phyloP scores from a whole-genome alignment of 208 protist species.

The Blechomonas ayalai region DNA sequence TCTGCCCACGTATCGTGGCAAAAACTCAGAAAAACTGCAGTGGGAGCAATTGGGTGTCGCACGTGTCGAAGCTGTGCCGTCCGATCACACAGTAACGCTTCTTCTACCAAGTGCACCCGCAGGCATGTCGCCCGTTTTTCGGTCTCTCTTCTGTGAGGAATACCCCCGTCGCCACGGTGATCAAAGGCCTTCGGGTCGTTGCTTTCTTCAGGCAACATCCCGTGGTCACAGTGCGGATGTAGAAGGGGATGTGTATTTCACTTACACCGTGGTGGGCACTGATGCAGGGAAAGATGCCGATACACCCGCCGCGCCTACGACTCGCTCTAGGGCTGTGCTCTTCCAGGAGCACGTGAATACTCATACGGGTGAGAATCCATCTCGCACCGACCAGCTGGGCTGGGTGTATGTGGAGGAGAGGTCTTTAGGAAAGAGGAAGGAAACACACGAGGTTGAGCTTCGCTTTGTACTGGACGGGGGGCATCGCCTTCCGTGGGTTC shows the following conservation, averaged over 20 bases:
- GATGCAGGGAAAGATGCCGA: not conserved
- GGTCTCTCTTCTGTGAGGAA: conserved; percentile 14
- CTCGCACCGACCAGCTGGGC: no score
- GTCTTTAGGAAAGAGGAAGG: not conserved
- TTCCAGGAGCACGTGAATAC: conserved; percentile 3
- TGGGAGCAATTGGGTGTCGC: conserved; percentile 3
- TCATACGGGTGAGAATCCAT: not conserved
- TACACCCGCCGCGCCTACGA: not conserved
- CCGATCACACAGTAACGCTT: conserved; percentile 5
- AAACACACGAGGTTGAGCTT: not conserved
- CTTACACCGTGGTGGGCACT: conserved; percentile 1
- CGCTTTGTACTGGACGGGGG: not conserved
- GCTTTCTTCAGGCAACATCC: conserved; percentile 6
- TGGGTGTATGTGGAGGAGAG: conserved; percentile 1
- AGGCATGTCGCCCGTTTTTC: no score
- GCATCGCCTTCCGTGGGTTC: conserved; percentile 3
- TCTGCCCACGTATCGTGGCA: no score
- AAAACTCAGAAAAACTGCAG: no score
- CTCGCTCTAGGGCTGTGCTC: conserved; percentile 3
- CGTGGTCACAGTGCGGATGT: not conserved
- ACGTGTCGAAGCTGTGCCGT: not conserved
- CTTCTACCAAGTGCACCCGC: no score
- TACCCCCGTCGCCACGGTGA: no score
- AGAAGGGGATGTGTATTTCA: conserved; percentile 8
- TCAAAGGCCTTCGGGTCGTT: conserved; percentile 6